Conservation (phyloP, 306 rosid species). For the Betula pendula region DNA sequence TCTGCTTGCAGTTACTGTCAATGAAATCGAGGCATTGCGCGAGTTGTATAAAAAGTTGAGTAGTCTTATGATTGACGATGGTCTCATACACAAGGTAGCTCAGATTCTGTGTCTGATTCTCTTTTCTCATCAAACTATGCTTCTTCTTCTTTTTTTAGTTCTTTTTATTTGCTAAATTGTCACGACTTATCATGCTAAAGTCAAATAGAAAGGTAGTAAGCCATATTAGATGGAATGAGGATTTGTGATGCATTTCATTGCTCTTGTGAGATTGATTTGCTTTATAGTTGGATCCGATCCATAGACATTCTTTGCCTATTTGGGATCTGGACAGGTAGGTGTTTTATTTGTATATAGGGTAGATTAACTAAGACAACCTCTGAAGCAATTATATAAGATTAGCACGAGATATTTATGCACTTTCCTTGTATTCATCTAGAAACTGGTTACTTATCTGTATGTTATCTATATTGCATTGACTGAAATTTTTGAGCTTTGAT, state of each 20-base stretch:
- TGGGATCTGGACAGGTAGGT: neutral
- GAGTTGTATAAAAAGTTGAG: conserved; percentile 72
- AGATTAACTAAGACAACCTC: neutral
- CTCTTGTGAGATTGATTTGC: neutral
- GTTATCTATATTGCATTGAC: neutral
- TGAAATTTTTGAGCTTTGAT: neutral
- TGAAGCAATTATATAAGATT: neutral
- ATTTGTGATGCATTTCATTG: neutral
- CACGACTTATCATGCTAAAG: neutral
- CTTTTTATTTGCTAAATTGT: neutral
- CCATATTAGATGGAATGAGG: neutral
- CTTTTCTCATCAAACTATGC: neutral
- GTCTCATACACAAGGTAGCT: conserved; percentile 70
- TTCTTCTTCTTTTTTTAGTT: no score
- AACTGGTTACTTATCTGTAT: neutral
- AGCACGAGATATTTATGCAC: no score
- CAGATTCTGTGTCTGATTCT: neutral
- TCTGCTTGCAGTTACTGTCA: conserved; percentile 51
- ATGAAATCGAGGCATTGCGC: conserved; percentile 72
- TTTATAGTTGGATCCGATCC: neutral
- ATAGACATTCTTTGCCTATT: neutral
- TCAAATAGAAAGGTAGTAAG: neutral
- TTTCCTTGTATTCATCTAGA: neutral
- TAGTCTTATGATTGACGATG: conserved; percentile 60
- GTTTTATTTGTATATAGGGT: neutral